Evolutionary conservation across 2,329 filamentous ascomycete genomes (phyloP).

Genomic region (Fusarium metavorans): DNA sequence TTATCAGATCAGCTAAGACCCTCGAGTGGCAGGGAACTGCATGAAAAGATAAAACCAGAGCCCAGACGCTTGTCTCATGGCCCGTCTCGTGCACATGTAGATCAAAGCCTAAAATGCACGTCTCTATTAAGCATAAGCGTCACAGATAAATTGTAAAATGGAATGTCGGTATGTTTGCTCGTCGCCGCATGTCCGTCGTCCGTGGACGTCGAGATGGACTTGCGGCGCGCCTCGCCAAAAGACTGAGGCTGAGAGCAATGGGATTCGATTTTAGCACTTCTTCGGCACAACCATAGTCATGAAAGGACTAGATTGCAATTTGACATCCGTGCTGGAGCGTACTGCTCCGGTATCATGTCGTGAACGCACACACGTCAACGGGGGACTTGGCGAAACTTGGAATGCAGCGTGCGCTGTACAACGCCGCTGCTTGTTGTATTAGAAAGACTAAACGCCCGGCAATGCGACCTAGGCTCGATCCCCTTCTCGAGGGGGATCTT

Average conservation of each 20-base stretch:
- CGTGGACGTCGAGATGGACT: slow-evolving; percentile 24
- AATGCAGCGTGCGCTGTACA: slow-evolving; percentile 31
- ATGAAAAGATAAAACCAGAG: slow-evolving; percentile 26
- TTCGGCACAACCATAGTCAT: slow-evolving; percentile 98
- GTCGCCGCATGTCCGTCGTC: slow-evolving; percentile 39
- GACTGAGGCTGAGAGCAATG: slow-evolving; percentile 47
- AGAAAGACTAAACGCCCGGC: slow-evolving; percentile 41
- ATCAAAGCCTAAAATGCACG: background rate
- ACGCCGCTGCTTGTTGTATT: slow-evolving; percentile 41
- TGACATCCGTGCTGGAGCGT: slow-evolving; percentile 92
- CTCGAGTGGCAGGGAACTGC: background rate
- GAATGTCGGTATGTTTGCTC: slow-evolving; percentile 44
- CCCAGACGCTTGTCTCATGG: slow-evolving; percentile 13
- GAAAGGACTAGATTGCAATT: slow-evolving; percentile 91
- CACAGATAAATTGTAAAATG: slow-evolving; percentile 16
- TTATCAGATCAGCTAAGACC: slow-evolving; percentile 22
- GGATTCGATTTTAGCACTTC: slow-evolving; percentile 89
- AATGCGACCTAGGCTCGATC: slow-evolving; percentile 18
- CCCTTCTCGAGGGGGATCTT: slow-evolving; percentile 23
- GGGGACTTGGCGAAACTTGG: slow-evolving; percentile 25
- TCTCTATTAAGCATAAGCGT: slow-evolving; percentile 9
- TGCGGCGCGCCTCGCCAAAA: slow-evolving; percentile 42
- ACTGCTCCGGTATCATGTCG: background rate
- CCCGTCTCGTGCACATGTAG: background rate
- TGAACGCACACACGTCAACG: background rate